Percentiles rank a stretch among this genome's conserved stretches.
Conservation (phyloP, 352 stramenopile genomes). For the Globisporangium abappressorium region DNA sequence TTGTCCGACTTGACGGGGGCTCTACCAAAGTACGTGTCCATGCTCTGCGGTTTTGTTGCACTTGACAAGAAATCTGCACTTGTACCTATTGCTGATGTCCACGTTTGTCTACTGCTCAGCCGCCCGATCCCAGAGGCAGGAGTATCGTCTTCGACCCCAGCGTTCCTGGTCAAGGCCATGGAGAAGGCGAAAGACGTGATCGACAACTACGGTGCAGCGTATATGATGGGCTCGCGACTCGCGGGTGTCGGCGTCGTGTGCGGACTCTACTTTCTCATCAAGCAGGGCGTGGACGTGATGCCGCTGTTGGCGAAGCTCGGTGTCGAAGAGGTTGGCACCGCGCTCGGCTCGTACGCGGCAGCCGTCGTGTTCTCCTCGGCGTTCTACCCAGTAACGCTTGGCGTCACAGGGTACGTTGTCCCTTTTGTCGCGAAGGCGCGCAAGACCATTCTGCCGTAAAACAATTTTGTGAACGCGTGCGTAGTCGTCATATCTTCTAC, state of each 20-base stretch:
- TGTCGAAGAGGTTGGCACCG: constrained; percentile 65
- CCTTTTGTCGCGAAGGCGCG: constrained; percentile 65
- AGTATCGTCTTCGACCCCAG: constrained; percentile 19
- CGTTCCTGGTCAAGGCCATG: constrained; percentile 62
- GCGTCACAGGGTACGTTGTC: constrained; percentile 70
- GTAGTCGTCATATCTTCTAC: no score
- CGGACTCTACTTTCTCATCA: constrained; percentile 69
- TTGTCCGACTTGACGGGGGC: constrained; percentile 62
- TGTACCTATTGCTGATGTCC: background rate
- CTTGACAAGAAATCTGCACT: background rate
- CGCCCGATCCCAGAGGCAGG: constrained; percentile 17
- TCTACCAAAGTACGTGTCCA: constrained; percentile 46
- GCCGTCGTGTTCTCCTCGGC: constrained; percentile 75
- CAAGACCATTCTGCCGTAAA: constrained; percentile 40
- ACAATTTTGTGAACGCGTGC: background rate
- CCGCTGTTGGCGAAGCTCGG: constrained; percentile 68
- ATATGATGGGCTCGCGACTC: constrained; percentile 87
- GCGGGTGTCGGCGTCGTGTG: constrained; percentile 75
- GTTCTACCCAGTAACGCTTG: constrained; percentile 80
- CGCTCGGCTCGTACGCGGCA: constrained; percentile 71
- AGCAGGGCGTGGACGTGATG: constrained; percentile 82
- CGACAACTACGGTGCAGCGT: constrained; percentile 84
- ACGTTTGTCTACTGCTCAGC: constrained; percentile 10
- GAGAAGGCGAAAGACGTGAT: constrained; percentile 69
- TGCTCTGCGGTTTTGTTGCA: constrained; percentile 1